Base-by-base conservation (phyloP, 495 filamentous ascomycete genomes). In the Aspergillus mulundensis region DNA sequence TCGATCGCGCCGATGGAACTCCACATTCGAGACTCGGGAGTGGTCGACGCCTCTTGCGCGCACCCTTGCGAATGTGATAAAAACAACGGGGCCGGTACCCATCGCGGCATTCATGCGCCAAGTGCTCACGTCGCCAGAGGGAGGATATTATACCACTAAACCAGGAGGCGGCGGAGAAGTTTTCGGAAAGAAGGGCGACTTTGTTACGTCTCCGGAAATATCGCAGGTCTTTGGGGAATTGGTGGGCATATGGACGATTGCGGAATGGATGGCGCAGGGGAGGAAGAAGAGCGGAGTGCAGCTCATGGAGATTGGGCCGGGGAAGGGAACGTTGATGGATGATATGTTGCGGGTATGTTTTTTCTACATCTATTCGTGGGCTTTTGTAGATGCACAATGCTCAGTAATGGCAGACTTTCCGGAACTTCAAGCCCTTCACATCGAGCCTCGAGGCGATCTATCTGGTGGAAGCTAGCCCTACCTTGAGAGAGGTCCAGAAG, bases 101-200 rank as follows among this genome's bases (percentile, higher is more conserved):
- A 83, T 98, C 50, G 92, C 94, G 21, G 82, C 88, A 36, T 98
- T 91, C 71, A 98, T 98, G 94, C 91, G 94, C 65, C 94, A 97
- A 85, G 96, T 93, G 68, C 85, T 98, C 60, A 97, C 92, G 14
- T 87, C 87, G 12, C 86, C 90, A 48, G 76, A 87, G n/a, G 90
- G 89, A 53, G 94, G 94, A 42, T 98, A 98, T 76, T 98, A 98
- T 73, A 96, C 90, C 5, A 81, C 87, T 2, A 81, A 81, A 30
- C 75, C 77, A 53, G 67, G 79, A 47, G 64, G 61, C 32, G 84
- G 76, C 21, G 78, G 80, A 12, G 91, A 95, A 63, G 91, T 92
- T 43, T 97, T 98, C 61, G 95, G 94, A 1, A 77, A 81, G 51
- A 87, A 87, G 63, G 94, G 94, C 23, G 94, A 98, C 69, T 98